Evolutionary conservation across 441 rosid genomes (phyloP).

Genomic region (Raphanus hybrid): DNA sequence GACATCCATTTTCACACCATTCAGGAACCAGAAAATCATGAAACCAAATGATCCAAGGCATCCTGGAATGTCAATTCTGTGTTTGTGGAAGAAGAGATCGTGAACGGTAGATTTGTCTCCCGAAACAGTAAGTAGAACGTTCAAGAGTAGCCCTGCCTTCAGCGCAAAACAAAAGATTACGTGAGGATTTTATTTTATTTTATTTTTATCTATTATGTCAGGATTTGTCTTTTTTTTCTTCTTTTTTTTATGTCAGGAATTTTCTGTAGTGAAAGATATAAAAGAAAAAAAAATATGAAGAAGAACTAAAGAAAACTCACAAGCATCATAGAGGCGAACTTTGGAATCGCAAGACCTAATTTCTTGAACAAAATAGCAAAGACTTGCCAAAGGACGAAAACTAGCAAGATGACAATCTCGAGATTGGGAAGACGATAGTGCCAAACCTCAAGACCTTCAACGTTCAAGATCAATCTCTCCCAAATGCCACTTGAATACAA

Average conservation of each 20-base stretch:
- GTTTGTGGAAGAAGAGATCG: neutral
- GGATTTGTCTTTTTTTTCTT: too few relatives aligned
- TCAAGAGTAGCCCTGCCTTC: slow-evolving; percentile 38
- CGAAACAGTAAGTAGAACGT: neutral
- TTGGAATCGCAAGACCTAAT: slow-evolving; percentile 36
- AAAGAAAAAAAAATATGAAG: neutral
- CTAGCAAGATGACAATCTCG: slow-evolving; percentile 26
- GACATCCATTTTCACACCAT: slow-evolving; percentile 62
- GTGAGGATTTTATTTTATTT: too few relatives aligned
- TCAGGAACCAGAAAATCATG: slow-evolving; percentile 53
- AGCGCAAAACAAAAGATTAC: neutral
- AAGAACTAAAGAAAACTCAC: slow-evolving; percentile 40
- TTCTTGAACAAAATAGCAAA: slow-evolving; percentile 35
- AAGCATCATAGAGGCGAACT: slow-evolving; percentile 47
- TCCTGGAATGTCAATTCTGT: slow-evolving; percentile 37
- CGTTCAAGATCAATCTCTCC: slow-evolving; percentile 1
- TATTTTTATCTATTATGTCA: too few relatives aligned
- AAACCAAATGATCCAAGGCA: slow-evolving; percentile 48
- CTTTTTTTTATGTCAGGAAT: neutral
- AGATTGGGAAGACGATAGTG: slow-evolving; percentile 39
- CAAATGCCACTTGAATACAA: slow-evolving; percentile 40
- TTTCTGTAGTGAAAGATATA: neutral
- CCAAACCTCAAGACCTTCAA: slow-evolving; percentile 9
- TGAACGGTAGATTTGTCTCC: neutral
- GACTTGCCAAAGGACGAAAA: slow-evolving; percentile 38